Evolutionary conservation across 148 eudicot species (phyloP).

Genomic region (Rhododendron kiyosumense): DNA sequence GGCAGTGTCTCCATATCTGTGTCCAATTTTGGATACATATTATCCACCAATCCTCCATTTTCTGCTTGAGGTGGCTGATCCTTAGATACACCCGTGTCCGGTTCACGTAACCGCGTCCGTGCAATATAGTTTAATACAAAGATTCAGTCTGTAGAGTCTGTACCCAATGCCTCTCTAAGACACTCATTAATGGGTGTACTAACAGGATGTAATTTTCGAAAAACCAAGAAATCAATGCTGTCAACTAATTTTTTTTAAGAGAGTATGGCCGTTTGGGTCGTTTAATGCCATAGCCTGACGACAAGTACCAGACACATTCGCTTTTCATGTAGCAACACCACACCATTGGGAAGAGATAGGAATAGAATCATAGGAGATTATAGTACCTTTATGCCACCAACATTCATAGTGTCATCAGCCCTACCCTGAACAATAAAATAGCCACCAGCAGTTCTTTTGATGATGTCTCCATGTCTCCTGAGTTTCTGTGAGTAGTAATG

Average conservation of each 20-base stretch:
- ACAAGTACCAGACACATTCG: background rate
- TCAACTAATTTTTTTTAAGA: background rate
- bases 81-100: too few relatives aligned
- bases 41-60: too few relatives aligned
- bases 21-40: too few relatives aligned
- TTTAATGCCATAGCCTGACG: background rate
- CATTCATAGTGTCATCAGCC: slow-evolving; percentile 99
- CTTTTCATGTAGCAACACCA: background rate
- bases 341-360: background rate
- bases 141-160: background rate
- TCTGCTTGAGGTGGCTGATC: too few relatives aligned
- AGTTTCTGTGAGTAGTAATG: slow-evolving; percentile 45
- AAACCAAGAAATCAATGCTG: background rate
- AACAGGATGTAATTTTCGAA: background rate
- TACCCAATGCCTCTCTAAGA: background rate
- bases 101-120: background rate
- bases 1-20: too few relatives aligned
- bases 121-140: background rate
- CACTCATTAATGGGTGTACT: background rate
- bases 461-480: slow-evolving; percentile 89
- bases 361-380: background rate
- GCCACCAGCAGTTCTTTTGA: slow-evolving; percentile 75
- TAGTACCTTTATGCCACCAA: slow-evolving; percentile 94
- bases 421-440: slow-evolving; percentile 72
- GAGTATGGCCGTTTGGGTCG: background rate